Conservation (phyloP, 768 basidiomycete genomes). For the Psilocybe sp. region DNA sequence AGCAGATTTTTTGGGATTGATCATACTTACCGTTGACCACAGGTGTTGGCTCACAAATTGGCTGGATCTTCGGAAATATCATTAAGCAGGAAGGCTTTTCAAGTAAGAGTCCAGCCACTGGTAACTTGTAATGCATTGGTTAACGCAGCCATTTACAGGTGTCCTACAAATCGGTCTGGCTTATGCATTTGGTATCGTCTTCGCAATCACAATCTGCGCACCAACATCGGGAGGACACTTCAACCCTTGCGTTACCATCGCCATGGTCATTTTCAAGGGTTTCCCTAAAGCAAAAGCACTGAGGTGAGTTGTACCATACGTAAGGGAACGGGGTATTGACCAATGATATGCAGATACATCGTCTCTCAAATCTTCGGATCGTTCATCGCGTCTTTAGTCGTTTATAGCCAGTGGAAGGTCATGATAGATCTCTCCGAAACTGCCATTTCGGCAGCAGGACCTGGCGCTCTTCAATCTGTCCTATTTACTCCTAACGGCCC, state of each 20-base stretch:
- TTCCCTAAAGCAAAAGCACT: constrained; percentile 52
- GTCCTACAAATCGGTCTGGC: constrained; percentile 55
- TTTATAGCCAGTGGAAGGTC: constrained; percentile 63
- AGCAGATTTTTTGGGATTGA: background rate
- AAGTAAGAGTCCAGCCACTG: constrained; percentile 34
- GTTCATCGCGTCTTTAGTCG: constrained; percentile 56
- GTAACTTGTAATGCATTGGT: background rate
- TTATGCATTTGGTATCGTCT: constrained; percentile 57
- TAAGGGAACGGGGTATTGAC: background rate
- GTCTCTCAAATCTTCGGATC: constrained; percentile 63
- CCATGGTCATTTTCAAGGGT: constrained; percentile 47
- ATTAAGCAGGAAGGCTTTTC: constrained; percentile 38
- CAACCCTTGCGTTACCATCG: constrained; percentile 60
- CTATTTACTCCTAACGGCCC: constrained; percentile 39
- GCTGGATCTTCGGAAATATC: constrained; percentile 46
- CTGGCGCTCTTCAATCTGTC: constrained; percentile 19
- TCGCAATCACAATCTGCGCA: constrained; percentile 51
- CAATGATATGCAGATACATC: constrained; percentile 47
- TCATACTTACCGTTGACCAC: background rate
- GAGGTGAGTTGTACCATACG: constrained; percentile 33
- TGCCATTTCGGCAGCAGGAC: constrained; percentile 20
- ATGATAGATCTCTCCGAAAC: constrained; percentile 37
- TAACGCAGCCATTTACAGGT: constrained; percentile 28
- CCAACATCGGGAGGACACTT: constrained; percentile 64
- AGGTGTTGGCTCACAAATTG: constrained; percentile 57